Conservation (phyloP, 1,139 yeast genomes). For the Meyerozyma sp. region DNA sequence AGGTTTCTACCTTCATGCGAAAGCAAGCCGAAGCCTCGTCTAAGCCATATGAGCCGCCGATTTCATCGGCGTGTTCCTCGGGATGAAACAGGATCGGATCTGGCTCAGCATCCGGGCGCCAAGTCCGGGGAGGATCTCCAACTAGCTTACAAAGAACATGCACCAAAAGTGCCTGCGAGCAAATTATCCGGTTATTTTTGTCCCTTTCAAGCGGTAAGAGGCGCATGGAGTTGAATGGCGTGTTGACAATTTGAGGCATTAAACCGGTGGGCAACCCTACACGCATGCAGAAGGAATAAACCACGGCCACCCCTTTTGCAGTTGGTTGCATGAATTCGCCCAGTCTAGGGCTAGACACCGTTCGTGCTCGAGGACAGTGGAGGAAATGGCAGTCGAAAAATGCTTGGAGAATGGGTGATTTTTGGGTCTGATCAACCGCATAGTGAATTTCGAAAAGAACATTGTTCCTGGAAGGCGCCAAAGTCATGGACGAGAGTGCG, state of each 20-base stretch:
- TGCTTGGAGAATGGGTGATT: constrained; percentile 50
- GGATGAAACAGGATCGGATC: constrained; percentile 10
- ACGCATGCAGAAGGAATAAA: constrained; percentile 54
- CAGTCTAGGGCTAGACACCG: constrained; percentile 42
- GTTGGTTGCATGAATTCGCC: constrained; percentile 68
- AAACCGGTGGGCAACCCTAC: constrained; percentile 43
- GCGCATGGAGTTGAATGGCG: constrained; percentile 66
- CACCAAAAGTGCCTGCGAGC: constrained; percentile 61
- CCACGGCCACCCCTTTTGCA: constrained; percentile 78
- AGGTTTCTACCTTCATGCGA: neutral
- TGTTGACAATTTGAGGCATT: constrained; percentile 43
- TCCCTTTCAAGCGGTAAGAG: constrained; percentile 68
- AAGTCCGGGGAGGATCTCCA: constrained; percentile 66
- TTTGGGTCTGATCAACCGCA: constrained; percentile 15
- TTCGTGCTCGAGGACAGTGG: constrained; percentile 74
- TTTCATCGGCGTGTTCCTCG: neutral
- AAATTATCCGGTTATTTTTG: constrained; percentile 54
- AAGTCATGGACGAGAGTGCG: neutral
- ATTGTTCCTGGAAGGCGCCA: neutral
- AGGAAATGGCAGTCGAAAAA: constrained; percentile 66
- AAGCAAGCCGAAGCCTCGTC: neutral
- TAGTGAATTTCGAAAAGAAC: neutral
- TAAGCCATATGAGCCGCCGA: neutral
- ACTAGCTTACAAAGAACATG: constrained; percentile 59
- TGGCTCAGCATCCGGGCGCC: constrained; percentile 49